phyloP scores from a whole-genome alignment of 345 rosid genomes.

The Linum trigynum region DNA sequence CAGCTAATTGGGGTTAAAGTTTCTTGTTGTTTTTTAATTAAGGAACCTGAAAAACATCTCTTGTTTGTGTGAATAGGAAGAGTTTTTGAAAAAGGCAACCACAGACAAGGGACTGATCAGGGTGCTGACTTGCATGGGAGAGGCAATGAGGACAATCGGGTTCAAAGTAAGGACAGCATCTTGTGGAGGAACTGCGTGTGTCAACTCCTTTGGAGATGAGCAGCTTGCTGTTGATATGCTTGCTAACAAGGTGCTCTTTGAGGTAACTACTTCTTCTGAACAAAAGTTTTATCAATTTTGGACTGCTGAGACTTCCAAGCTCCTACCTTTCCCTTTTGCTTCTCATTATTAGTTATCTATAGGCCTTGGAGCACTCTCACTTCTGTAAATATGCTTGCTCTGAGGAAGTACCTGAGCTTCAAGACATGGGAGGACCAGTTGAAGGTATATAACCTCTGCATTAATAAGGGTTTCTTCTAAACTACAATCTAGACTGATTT shows the following conservation, averaged over 20 bases:
- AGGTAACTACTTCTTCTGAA: constrained; percentile 30
- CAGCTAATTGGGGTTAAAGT: neutral
- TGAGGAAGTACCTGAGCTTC: constrained; percentile 91
- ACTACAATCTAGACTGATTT: neutral
- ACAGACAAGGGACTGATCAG: constrained; percentile 70
- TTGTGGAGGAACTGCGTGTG: constrained; percentile 93
- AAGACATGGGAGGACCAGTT: constrained; percentile 92
- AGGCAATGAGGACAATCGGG: constrained; percentile 82
- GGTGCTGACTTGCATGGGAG: constrained; percentile 84
- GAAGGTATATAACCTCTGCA: constrained; percentile 47
- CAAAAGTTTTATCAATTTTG: neutral
- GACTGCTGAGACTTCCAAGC: neutral
- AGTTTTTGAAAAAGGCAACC: constrained; percentile 73
- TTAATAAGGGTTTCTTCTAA: neutral
- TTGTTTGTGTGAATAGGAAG: constrained; percentile 45
- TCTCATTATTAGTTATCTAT: neutral
- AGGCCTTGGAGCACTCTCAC: constrained; percentile 89
- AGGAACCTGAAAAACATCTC: neutral
- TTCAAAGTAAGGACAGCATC: constrained; percentile 96
- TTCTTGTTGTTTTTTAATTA: neutral
- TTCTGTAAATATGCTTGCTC: constrained; percentile 95
- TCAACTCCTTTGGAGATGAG: constrained; percentile 89
- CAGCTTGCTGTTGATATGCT: constrained; percentile 98
- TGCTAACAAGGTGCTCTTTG: constrained; percentile 85
- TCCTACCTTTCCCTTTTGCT: neutral